Evolutionary conservation across 2,329 filamentous ascomycete genomes (phyloP), one percentile per base, ranked within the genome.

Genomic region (Microdochium bolleyi): DNA sequence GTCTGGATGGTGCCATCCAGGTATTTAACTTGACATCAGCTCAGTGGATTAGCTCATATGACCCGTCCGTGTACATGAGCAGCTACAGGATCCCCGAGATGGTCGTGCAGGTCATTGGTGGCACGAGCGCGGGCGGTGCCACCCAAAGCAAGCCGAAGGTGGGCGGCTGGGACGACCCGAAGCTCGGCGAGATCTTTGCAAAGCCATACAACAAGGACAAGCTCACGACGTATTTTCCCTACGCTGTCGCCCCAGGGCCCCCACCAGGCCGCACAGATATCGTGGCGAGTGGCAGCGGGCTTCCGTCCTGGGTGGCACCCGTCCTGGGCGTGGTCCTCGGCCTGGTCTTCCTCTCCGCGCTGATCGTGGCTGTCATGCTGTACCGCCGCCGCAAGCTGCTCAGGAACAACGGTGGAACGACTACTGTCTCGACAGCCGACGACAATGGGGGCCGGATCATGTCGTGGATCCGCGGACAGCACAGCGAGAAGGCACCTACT

Each of bases 1-100:
- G 83, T 53, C 65, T 87, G 1, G 68, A 72, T 0, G 67, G 63
- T 2, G 71, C 78, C 1, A 67, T 88, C 34, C 74, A 82, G 48
- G 77, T 89, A 24, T 92, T 90, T 70, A 91, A 95, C 62, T 72
- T 91, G 51, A 87, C 82, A 10, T 81, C 78, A 34, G 75, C 84
- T 1, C 62, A 76, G 51, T 95, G 90, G 90, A 73, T 85, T 53
- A 77, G 82, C 22, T 75, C 76, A 2, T 95, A 92, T 64, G 81
- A 84, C 41, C 86, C 88, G 0, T 70, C 78, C 0, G 75, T 73
- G 8, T 84, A 79, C 64, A 46, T 46, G 41, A 74, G 74, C 24
- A 68, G 78, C n/a, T 95, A 95, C 64, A 73, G 74, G 2, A 87
- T 94, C 1, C 89, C 88, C 0, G 70, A 78, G 16, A 73, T 75